Conservation (phyloP, 176 grass and related monocot species). For the Eleusine indica region DNA sequence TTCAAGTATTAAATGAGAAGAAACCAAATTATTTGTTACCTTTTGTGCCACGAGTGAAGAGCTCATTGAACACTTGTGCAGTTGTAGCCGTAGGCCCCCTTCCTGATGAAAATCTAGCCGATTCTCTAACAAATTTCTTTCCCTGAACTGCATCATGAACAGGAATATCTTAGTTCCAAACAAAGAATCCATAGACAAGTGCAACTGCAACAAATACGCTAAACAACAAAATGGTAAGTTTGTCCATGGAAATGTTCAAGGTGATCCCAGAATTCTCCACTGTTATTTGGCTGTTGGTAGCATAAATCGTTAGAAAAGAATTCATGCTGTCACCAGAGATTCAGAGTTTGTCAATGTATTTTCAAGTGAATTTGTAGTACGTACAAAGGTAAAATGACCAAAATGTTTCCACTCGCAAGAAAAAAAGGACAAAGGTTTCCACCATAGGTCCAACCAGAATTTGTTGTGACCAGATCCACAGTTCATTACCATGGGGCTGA, state of each 20-base stretch:
- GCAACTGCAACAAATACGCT: not conserved
- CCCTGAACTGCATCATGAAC: slow-evolving; percentile 55
- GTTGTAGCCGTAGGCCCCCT: slow-evolving; percentile 36
- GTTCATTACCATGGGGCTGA: not conserved
- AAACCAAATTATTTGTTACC: slow-evolving; percentile 32
- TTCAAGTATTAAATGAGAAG: not conserved
- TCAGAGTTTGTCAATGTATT: not conserved
- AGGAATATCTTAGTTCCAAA: slow-evolving; percentile 9
- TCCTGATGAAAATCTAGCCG: slow-evolving; percentile 64
- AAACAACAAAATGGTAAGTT: slow-evolving; percentile 8
- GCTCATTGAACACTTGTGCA: slow-evolving; percentile 44
- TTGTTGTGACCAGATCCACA: not conserved
- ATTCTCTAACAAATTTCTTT: slow-evolving; percentile 64
- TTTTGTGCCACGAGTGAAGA: slow-evolving; percentile 44
- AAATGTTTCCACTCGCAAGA: not conserved
- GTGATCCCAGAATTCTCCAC: not conserved
- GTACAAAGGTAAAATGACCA: not conserved
- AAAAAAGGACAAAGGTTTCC: not conserved
- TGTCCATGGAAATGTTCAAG: slow-evolving; percentile 1
- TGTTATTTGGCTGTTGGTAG: slow-evolving; percentile 1
- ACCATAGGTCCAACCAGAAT: slow-evolving; percentile 7
- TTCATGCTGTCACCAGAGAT: not conserved
- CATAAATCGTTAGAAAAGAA: not conserved
- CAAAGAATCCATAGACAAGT: not conserved
- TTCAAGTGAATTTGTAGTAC: not conserved